Evolutionary conservation across 768 basidiomycete genomes (phyloP), one percentile per base, ranked within the genome.

Genomic region (Pulveroboletus ravenelii): DNA sequence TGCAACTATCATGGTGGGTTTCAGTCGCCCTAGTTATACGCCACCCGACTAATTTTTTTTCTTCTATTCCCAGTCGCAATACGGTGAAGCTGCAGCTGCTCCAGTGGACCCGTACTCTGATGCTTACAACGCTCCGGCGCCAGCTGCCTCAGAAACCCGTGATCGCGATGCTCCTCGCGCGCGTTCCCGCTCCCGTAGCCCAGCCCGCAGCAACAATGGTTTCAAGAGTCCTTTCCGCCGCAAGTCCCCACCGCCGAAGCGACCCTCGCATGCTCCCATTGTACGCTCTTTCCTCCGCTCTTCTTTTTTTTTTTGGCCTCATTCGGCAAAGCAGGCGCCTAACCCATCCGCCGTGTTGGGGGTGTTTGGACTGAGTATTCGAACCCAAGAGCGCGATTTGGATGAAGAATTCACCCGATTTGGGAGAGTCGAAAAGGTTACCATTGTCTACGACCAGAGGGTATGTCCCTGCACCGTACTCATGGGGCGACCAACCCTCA

Each of bases 301-400:
- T 41, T 25, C 8, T 41, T n/a, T 51, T 51, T 47, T 50, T 51
- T 48, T 43, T 54, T 37, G 58, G 46, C 49, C 72, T 78, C 55
- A 79, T 66, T 50, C 57, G 38, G 63, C 66, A 55, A 68, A 76
- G 75, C 79, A 91, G 89, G 87, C 87, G 59, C 90, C 91, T 43
- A 87, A 85, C 67, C 89, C 93, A 18, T 86, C 88, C 60, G 85
- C 78, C 53, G 93, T 95, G 30, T 78, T 99, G 54, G 95, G 95
- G 51, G 93, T 97, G n/a, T 99, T 98, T 58, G 95, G 95, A n/a
- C 73, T 98, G 37, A 94, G 92, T 60, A 95, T 99, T 50, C 82
- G 94, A 48, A 97, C 95, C 4, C 80, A 85, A 48, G 95, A 99
- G 65, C 81, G 89, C 37, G 95, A 98, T 65, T 74, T 99, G 42